A percentile compares a stretch with the other conserved stretches of the same genome.
phyloP scores from a whole-genome alignment of 2,329 filamentous ascomycete genomes.

The Pseudogymnoascus pannorum region DNA sequence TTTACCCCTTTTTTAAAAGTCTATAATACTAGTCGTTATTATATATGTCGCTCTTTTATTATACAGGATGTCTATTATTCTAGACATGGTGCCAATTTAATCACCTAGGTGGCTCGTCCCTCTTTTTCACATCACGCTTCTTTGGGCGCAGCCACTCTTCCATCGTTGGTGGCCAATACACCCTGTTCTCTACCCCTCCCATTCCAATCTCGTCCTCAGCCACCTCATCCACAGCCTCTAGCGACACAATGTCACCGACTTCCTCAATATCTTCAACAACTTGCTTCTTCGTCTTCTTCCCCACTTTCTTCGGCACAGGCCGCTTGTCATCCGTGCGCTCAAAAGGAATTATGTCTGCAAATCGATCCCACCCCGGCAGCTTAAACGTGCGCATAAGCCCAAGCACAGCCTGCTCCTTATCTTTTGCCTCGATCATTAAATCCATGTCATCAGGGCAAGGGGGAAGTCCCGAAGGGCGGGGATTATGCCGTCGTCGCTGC shows the following conservation, averaged over 20 bases:
- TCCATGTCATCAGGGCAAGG: conserved; percentile 81
- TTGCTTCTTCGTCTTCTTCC: conserved; percentile 35
- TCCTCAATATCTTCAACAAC: conserved; percentile 26
- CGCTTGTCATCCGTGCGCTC: conserved; percentile 70
- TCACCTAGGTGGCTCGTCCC: too few relatives aligned
- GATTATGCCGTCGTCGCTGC: conserved; percentile 77
- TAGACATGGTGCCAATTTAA: too few relatives aligned
- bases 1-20: too few relatives aligned
- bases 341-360: conserved; percentile 73
- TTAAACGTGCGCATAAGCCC: conserved; percentile 86
- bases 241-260: neutral
- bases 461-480: conserved; percentile 70
- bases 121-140: conserved; percentile 59
- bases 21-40: too few relatives aligned
- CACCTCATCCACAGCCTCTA: conserved; percentile 29
- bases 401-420: conserved; percentile 95
- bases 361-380: conserved; percentile 67
- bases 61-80: too few relatives aligned
- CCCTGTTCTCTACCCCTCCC: conserved; percentile 73
- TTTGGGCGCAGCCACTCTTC: conserved; percentile 82
- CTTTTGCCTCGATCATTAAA: conserved; percentile 98
- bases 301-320: conserved; percentile 39
- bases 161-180: conserved; percentile 87
- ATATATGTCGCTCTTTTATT: too few relatives aligned
- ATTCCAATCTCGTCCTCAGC: conserved; percentile 66